Evolutionary conservation across 1,284 basidiomycete species (phyloP).

Genomic region (Chalciporus piperatoides): DNA sequence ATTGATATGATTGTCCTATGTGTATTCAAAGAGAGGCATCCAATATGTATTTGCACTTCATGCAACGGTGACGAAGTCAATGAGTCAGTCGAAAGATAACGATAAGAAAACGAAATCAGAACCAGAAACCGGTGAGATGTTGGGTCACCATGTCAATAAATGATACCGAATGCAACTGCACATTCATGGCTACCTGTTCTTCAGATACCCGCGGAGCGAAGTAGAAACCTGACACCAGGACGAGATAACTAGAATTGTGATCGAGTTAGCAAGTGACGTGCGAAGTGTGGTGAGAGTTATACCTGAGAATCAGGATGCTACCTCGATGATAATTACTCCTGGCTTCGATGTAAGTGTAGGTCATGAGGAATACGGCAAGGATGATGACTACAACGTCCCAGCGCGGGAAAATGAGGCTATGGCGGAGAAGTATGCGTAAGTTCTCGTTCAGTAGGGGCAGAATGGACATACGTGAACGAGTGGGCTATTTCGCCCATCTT

Average conservation of each 20-base stretch:
- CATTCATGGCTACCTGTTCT: slow-evolving; percentile 19
- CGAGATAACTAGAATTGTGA: slow-evolving; percentile 46
- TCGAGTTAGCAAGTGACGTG: slow-evolving; percentile 2
- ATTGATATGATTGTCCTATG: slow-evolving; percentile 38
- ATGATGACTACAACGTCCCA: slow-evolving; percentile 99
- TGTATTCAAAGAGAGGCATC: slow-evolving; percentile 18
- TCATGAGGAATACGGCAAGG: slow-evolving; percentile 92
- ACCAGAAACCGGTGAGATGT: slow-evolving; percentile 20
- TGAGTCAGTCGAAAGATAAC: slow-evolving; percentile 5
- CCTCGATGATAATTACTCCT: slow-evolving; percentile 97
- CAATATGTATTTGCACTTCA: slow-evolving; percentile 13
- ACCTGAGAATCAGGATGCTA: slow-evolving; percentile 89
- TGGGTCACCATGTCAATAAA: slow-evolving; percentile 1
- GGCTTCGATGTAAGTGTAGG: slow-evolving; percentile 98
- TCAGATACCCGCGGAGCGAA: slow-evolving; percentile 42
- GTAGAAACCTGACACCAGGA: slow-evolving; percentile 59
- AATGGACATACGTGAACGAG: slow-evolving; percentile 77
- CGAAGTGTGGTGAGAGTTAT: slow-evolving; percentile 15
- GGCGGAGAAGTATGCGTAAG: not conserved
- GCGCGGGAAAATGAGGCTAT: slow-evolving; percentile 92
- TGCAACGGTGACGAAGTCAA: not conserved
- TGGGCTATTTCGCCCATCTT: slow-evolving; percentile 80
- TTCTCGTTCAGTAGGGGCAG: slow-evolving; percentile 3
- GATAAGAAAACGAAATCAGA: slow-evolving; percentile 11
- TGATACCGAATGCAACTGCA: slow-evolving; percentile 5